Percentiles rank a stretch among this genome's conserved stretches.
Conservation (phyloP, 2,329 filamentous ascomycete genomes). For the Teratosphaeriaceae sp. region DNA sequence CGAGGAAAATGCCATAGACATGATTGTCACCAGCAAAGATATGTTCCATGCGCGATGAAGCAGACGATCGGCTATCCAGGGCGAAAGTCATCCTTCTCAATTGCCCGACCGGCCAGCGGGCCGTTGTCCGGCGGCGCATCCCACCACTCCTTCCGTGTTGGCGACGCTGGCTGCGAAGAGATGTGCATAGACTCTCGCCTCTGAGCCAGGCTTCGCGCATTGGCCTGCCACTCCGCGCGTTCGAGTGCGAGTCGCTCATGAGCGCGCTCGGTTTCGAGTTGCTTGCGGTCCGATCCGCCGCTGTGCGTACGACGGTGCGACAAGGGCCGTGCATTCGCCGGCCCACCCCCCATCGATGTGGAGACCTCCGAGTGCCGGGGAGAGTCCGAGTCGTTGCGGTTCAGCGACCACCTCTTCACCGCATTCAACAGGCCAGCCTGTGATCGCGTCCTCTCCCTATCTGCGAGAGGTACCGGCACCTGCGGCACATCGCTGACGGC, state of each 20-base stretch:
- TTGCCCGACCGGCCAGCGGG: not conserved
- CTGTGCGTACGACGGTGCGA: slow-evolving; percentile 23
- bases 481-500: slow-evolving; percentile 4
- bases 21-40: not conserved
- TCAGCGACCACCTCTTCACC: slow-evolving; percentile 3
- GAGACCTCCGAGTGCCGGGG: not conserved
- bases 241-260: slow-evolving; percentile 34
- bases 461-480: too few relatives aligned
- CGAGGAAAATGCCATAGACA: not conserved
- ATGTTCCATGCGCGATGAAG: not conserved
- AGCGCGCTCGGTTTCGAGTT: slow-evolving; percentile 30
- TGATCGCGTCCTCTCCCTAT: slow-evolving; percentile 9
- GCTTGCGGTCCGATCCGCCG: slow-evolving; percentile 25
- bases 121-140: slow-evolving; percentile 10
- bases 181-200: slow-evolving; percentile 12
- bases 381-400: slow-evolving; percentile 1
- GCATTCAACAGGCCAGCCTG: slow-evolving; percentile 10
- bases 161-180: not conserved
- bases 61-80: not conserved
- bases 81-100: not conserved
- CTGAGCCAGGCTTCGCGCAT: slow-evolving; percentile 16
- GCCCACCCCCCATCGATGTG: not conserved
- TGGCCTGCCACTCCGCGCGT: slow-evolving; percentile 22
- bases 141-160: slow-evolving; percentile 23
- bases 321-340: slow-evolving; percentile 6